Evolutionary conservation across 805 yeast genomes (phyloP).

Genomic region (Kodamaea neixiangensis): DNA sequence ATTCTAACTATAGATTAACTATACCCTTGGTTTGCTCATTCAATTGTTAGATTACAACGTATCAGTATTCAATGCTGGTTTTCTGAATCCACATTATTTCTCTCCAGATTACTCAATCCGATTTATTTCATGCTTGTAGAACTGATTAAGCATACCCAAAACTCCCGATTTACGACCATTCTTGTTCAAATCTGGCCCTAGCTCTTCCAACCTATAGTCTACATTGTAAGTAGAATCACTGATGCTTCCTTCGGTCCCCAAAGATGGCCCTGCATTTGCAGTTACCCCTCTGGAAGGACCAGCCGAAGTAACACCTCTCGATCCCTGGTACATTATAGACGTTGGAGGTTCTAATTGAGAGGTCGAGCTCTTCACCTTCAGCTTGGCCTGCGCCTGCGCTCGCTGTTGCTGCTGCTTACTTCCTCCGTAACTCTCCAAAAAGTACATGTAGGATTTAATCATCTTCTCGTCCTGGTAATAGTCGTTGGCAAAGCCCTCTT

Average conservation of each 20-base stretch:
- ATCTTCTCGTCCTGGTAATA: constrained; percentile 77
- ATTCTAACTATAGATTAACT: no score
- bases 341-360: constrained; percentile 17
- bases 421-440: constrained; percentile 73
- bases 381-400: constrained; percentile 6
- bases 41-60: no score
- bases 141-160: constrained; percentile 78
- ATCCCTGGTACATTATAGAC: constrained; percentile 15
- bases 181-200: constrained; percentile 23
- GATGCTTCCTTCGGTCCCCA: constrained; percentile 11
- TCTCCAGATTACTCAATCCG: neutral
- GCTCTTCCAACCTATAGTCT: constrained; percentile 25
- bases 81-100: no score
- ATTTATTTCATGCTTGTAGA: constrained; percentile 51
- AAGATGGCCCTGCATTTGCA: neutral
- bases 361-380: neutral
- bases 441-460: constrained; percentile 87
- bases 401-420: constrained; percentile 3
- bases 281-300: neutral
- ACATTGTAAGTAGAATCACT: constrained; percentile 31
- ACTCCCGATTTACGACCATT: constrained; percentile 53
- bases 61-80: no score
- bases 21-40: no score
- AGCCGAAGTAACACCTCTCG: neutral
- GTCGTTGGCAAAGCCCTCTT: constrained; percentile 26